Base-by-base conservation (phyloP, 345 rosid genomes). In the Jatropha curcas region DNA sequence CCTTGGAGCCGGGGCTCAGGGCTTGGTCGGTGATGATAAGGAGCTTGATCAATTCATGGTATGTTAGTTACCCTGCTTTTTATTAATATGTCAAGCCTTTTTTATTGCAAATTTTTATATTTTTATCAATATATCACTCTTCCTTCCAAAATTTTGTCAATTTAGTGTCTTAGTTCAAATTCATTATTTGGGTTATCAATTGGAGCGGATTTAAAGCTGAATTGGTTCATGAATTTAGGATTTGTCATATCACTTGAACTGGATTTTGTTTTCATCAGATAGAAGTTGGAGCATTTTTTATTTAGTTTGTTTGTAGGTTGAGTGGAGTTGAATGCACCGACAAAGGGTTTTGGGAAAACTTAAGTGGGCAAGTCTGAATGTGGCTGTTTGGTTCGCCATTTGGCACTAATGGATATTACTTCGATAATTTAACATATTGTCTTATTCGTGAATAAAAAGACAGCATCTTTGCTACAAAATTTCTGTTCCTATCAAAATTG, bases 1-100 rank as follows among this genome's bases (percentile, higher is more conserved):
- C 27, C 74, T 88, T 56, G 91, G 89, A 7, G 82, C 79, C 30
- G 84, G 74, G 35, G 74, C 68, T 55, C 96, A 87, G 45, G 93
- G 84, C 62, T 60, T 85, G 79, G 91, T 80, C 76, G 81, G 71
- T 2, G 99, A 93, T 68, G 98, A 90, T 39, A 91, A 90, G 76
- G 99, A 91, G 82, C 98, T 96, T 67, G 97, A 93, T 82, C 98
- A 93, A 82, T 96, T 96, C 96, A 91, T 96, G 98, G 99, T 95
- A 78, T n/a, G 84, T 61, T 30, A 19, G 0, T 50, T 64, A 24
- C 34, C n/a, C 31, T 39, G 14, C 56, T 43, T 14, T n/a, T n/a
- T n/a, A n/a, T n/a, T 66, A 2, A 28, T 22, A 10, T 28, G n/a
- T 20, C 27, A n/a, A n/a, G n/a, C n/a, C 13, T 12, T 16, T 22